Conservation (phyloP, 805 yeast species). For the Nakazawaea molendinolei region DNA sequence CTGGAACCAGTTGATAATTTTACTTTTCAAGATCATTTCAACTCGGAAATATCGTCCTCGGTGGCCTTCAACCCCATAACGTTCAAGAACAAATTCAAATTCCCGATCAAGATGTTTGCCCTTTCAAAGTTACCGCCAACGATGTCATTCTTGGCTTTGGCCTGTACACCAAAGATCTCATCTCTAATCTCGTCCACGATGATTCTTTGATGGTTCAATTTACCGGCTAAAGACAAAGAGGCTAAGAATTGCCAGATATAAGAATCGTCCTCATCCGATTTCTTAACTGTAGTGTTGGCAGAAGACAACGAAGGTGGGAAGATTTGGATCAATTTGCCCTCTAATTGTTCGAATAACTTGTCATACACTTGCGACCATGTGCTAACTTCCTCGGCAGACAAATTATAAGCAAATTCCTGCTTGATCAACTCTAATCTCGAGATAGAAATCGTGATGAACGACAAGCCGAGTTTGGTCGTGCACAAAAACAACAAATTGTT, state of each 20-base stretch:
- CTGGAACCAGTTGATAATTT: too few species aligned
- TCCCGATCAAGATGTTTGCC: slow-evolving; percentile 52
- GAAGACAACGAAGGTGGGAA: slow-evolving; percentile 64
- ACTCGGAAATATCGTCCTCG: slow-evolving; percentile 80
- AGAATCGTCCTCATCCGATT: slow-evolving; percentile 49
- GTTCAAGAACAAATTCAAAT: slow-evolving; percentile 85
- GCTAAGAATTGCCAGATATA: slow-evolving; percentile 98
- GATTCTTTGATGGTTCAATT: slow-evolving; percentile 83
- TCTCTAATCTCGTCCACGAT: slow-evolving; percentile 92
- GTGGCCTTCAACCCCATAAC: slow-evolving; percentile 95
- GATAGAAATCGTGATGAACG: slow-evolving; percentile 81
- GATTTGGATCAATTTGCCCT: slow-evolving; percentile 66
- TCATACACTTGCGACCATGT: slow-evolving; percentile 82
- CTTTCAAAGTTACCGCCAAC: slow-evolving; percentile 34
- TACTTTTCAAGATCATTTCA: too few species aligned
- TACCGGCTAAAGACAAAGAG: slow-evolving; percentile 85
- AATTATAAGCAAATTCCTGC: slow-evolving; percentile 57
- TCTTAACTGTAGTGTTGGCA: slow-evolving; percentile 11
- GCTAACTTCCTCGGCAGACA: slow-evolving; percentile 46
- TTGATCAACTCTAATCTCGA: slow-evolving; percentile 88
- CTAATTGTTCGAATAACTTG: slow-evolving; percentile 69
- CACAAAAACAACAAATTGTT: slow-evolving; percentile 66
- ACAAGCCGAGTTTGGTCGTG: slow-evolving; percentile 73
- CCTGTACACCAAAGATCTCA: slow-evolving; percentile 84
- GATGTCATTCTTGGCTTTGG: slow-evolving; percentile 51